These are phyloP conservation scores for Phialophora tarda DNA, from an alignment of 2,329 filamentous ascomycete species.

Conservation along the genomic window DNA sequence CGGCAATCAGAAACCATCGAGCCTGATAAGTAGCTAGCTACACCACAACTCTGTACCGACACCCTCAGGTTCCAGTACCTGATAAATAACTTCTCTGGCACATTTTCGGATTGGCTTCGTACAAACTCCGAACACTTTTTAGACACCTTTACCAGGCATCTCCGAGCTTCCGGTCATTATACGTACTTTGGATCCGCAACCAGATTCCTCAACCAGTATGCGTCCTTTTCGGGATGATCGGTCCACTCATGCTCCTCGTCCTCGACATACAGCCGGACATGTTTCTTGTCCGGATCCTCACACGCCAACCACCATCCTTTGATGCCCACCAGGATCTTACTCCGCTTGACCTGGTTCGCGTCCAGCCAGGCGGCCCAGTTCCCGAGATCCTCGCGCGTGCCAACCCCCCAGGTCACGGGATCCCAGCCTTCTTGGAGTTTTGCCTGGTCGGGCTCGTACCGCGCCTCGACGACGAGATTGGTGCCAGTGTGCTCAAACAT, in stretches of 20 bases:
- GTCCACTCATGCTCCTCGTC: slow-evolving; percentile 25
- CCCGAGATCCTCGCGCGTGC: slow-evolving; percentile 13
- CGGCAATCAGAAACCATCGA: no score
- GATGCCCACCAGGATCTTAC: slow-evolving; percentile 2
- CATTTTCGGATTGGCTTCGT: no score
- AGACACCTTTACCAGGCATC: no score
- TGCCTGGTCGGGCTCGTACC: slow-evolving; percentile 13
- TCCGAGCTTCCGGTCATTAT: no score
- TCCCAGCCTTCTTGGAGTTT: slow-evolving; percentile 14
- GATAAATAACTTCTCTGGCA: no score
- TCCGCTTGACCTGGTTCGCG: background rate
- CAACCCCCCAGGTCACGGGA: slow-evolving; percentile 15
- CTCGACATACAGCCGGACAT: slow-evolving; percentile 13
- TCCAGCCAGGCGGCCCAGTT: slow-evolving; percentile 13
- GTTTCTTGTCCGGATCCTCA: slow-evolving; percentile 10
- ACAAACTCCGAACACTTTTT: no score
- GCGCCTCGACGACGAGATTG: slow-evolving; percentile 9
- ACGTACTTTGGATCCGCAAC: background rate
- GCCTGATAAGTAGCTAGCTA: no score
- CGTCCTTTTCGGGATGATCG: slow-evolving; percentile 12
- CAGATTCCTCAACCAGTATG: slow-evolving; percentile 7
- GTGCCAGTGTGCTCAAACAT: slow-evolving; percentile 10
- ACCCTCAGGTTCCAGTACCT: no score
- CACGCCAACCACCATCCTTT: background rate
- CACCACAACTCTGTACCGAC: no score